These are phyloP conservation scores for Microbotryum intermedium DNA, from an alignment of 1,284 basidiomycete species.

Conservation along the genomic window DNA sequence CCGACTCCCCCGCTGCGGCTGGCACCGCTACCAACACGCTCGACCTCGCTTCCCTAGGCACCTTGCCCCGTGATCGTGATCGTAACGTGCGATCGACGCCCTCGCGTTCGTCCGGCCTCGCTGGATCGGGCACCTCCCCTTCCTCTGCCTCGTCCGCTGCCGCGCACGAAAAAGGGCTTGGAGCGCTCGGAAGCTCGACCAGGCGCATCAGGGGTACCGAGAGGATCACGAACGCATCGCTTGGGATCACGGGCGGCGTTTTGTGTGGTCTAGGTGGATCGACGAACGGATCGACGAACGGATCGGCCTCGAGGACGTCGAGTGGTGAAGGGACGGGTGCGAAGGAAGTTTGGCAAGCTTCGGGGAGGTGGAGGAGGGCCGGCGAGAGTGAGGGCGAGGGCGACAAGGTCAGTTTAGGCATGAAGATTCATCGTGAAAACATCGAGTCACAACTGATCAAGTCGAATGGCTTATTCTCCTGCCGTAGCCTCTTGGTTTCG, in stretches of 20 bases:
- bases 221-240: neutral
- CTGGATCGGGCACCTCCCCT: too few species aligned
- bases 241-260: conserved; percentile 27
- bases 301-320: neutral
- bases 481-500: conserved; percentile 12
- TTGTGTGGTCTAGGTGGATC: conserved; percentile 21
- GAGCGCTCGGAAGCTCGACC: neutral
- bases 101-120: neutral
- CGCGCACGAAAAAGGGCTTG: neutral
- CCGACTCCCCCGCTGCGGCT: neutral
- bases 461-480: too few species aligned
- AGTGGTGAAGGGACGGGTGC: neutral
- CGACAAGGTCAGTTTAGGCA: conserved; percentile 14
- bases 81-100: conserved; percentile 1
- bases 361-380: conserved; percentile 18
- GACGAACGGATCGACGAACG: too few species aligned
- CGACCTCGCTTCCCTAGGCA: conserved; percentile 25
- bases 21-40: conserved; percentile 12
- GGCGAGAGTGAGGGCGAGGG: conserved; percentile 15
- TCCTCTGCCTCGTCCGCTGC: too few species aligned
- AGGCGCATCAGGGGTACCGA: neutral
- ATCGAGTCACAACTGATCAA: too few species aligned
- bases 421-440: too few species aligned
- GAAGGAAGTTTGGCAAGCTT: conserved; percentile 29
- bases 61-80: conserved; percentile 29